Evolutionary conservation across 306 rosid species (phyloP).

Genomic region (Medicago arabica): DNA sequence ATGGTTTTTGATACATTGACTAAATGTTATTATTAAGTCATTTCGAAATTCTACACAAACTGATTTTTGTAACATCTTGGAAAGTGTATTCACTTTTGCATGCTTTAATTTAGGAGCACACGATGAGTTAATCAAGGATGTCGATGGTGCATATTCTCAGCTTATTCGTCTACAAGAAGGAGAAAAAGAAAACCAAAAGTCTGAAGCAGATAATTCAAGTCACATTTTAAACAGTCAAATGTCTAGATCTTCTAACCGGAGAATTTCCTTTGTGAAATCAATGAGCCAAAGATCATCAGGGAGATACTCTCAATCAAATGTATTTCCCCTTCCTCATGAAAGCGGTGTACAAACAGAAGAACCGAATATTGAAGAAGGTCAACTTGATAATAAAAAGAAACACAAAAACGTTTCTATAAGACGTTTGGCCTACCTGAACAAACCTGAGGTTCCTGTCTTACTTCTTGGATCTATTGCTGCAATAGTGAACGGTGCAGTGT

Average conservation of each 20-base stretch:
- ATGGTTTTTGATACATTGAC: neutral
- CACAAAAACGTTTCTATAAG: constrained; percentile 50
- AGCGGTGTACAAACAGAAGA: constrained; percentile 34
- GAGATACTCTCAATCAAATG: constrained; percentile 43
- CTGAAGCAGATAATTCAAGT: constrained; percentile 39
- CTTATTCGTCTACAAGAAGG: constrained; percentile 80
- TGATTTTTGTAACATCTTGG: constrained; percentile 15
- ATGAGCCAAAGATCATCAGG: constrained; percentile 56
- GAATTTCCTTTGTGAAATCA: constrained; percentile 46
- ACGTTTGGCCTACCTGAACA: constrained; percentile 68
- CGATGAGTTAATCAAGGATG: constrained; percentile 60
- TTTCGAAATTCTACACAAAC: neutral
- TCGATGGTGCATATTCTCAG: constrained; percentile 83
- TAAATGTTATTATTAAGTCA: neutral
- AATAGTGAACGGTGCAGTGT: constrained; percentile 57
- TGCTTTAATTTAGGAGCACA: constrained; percentile 66
- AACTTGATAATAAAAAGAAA: constrained; percentile 25
- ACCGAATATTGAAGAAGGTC: constrained; percentile 4
- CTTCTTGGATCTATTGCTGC: constrained; percentile 75
- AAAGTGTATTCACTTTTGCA: constrained; percentile 24
- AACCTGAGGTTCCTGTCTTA: constrained; percentile 70
- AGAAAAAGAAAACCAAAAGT: constrained; percentile 20
- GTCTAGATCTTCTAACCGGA: constrained; percentile 39
- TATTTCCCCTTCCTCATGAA: neutral
- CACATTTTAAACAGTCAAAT: constrained; percentile 24